Percentiles rank a stretch among this genome's conserved stretches.
phyloP scores from a whole-genome alignment of 345 rosid genomes.

The Rhizophora apiculata region DNA sequence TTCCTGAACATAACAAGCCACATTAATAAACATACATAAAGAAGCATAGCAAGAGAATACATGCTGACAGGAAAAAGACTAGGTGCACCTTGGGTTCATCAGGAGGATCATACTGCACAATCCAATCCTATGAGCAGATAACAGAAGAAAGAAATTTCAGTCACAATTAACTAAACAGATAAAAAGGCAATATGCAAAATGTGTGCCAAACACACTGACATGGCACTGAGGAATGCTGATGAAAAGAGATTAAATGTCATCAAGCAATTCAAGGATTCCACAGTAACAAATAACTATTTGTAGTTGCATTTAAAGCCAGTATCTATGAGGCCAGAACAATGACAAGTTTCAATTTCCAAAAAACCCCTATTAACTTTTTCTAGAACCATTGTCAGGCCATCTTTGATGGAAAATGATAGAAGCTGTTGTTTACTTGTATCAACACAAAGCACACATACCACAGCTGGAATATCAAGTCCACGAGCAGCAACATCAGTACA shows the following conservation, averaged over 20 bases:
- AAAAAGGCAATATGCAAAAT: not conserved
- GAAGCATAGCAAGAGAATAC: constrained; percentile 5
- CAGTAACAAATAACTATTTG: no score
- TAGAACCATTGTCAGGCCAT: no score
- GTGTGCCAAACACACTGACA: no score
- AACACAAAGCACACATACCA: constrained; percentile 43
- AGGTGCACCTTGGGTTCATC: constrained; percentile 81
- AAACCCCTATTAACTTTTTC: not conserved
- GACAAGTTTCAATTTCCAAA: not conserved
- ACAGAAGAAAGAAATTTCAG: not conserved
- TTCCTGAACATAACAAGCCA: constrained; percentile 50
- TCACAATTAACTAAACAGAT: not conserved
- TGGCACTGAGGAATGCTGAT: no score
- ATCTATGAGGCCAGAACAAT: not conserved
- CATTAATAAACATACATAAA: constrained; percentile 4
- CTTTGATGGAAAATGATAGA: no score
- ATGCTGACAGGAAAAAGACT: not conserved
- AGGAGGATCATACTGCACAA: constrained; percentile 97
- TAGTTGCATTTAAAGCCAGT: not conserved
- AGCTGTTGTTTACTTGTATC: no score
- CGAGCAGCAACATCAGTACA: constrained; percentile 99
- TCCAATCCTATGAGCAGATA: constrained; percentile 74
- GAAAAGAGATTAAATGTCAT: no score
- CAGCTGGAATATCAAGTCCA: constrained; percentile 96
- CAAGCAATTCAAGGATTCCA: no score